Evolutionary conservation across 2,329 filamentous ascomycete species (phyloP).

Genomic region (Bertia moriformis): DNA sequence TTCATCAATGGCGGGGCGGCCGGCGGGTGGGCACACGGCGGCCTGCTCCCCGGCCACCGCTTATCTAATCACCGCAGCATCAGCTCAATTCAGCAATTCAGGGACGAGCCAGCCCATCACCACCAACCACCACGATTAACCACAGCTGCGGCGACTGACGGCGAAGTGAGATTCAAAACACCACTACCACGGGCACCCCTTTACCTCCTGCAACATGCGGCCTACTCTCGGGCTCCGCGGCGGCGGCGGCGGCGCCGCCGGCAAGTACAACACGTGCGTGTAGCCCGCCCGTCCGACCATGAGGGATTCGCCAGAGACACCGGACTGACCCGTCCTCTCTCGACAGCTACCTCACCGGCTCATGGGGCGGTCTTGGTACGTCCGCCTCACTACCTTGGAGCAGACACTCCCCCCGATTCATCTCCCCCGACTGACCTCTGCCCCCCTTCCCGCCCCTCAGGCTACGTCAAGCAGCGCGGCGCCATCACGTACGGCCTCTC

Average conservation of each 20-base stretch:
- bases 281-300: background rate
- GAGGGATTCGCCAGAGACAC: background rate
- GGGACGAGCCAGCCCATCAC: too few relatives aligned
- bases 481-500: slow-evolving; percentile 61
- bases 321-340: slow-evolving; percentile 9
- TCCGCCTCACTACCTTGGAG: slow-evolving; percentile 2
- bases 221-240: background rate
- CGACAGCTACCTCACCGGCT: slow-evolving; percentile 49
- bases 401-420: slow-evolving; percentile 1
- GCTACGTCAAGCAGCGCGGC: slow-evolving; percentile 39
- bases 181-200: slow-evolving; percentile 15
- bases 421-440: background rate
- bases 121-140: too few relatives aligned
- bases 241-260: too few relatives aligned
- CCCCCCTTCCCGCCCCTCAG: slow-evolving; percentile 13
- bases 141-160: too few relatives aligned
- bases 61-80: too few relatives aligned
- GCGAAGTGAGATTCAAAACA: too few relatives aligned
- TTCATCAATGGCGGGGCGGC: too few relatives aligned
- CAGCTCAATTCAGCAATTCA: too few relatives aligned
- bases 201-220: too few relatives aligned
- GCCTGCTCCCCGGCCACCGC: too few relatives aligned
- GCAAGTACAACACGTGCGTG: background rate
- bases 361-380: slow-evolving; percentile 65
- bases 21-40: slow-evolving; percentile 28